These are phyloP conservation scores for Plectosphaerella cucumerina DNA, from an alignment of 2,329 filamentous ascomycete species.

Conservation along the genomic window DNA sequence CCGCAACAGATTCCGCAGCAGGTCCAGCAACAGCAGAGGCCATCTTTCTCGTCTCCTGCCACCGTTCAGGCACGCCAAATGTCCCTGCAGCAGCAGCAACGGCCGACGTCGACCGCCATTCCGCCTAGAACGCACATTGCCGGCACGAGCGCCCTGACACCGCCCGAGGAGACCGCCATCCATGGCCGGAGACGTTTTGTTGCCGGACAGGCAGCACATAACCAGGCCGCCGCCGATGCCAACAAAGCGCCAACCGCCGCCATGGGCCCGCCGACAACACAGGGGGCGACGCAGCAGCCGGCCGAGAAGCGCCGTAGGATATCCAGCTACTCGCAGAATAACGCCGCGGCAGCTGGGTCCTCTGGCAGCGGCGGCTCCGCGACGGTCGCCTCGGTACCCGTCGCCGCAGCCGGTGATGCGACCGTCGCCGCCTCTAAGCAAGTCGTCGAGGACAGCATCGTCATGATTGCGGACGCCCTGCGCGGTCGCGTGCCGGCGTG, in stretches of 20 bases:
- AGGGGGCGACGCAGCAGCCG: slow-evolving; percentile 1
- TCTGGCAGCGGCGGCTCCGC: background rate
- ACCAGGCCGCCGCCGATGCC: background rate
- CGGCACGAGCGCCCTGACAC: slow-evolving; percentile 45
- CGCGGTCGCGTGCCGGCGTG: slow-evolving; percentile 32
- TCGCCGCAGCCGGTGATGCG: slow-evolving; percentile 18
- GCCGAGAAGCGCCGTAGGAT: slow-evolving; percentile 30
- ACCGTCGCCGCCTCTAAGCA: slow-evolving; percentile 15
- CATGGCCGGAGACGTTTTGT: slow-evolving; percentile 38
- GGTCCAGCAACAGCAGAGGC: slow-evolving; percentile 12
- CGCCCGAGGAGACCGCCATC: slow-evolving; percentile 46
- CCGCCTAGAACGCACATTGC: slow-evolving; percentile 33
- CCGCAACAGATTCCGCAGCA: slow-evolving; percentile 15
- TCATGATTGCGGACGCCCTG: slow-evolving; percentile 33
- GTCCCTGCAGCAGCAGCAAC: slow-evolving; percentile 17
- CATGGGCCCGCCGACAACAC: slow-evolving; percentile 9
- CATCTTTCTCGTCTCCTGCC: slow-evolving; percentile 3
- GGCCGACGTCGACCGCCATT: slow-evolving; percentile 28
- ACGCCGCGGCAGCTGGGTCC: background rate
- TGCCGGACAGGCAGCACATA: slow-evolving; percentile 11
- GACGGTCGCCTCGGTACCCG: slow-evolving; percentile 17
- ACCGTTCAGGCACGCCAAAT: background rate
- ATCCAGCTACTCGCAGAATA: slow-evolving; percentile 17
- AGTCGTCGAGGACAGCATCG: slow-evolving; percentile 30
- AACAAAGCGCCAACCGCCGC: slow-evolving; percentile 9